Base-by-base conservation (phyloP, 108 stramenopile species). In the Pseudonitzschia pungens region DNA sequence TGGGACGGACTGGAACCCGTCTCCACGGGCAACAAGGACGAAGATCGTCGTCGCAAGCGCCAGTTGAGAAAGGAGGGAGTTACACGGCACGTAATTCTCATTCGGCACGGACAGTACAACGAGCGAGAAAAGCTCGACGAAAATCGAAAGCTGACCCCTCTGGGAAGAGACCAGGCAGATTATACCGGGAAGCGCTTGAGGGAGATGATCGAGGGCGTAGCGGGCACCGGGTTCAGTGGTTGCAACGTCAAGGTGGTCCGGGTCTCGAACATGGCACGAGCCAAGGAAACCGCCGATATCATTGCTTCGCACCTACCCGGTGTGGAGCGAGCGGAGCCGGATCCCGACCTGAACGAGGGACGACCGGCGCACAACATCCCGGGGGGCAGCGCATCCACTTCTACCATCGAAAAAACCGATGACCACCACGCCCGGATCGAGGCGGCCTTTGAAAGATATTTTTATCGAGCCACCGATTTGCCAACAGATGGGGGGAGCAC, bases 101-200 rank as follows among this genome's bases (percentile, higher is more conserved):
- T 96, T 63, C 83, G 96, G 29, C 96, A 96, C 76, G 96, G 96
- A 21, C 96, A 96, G 70, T 96, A 96, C 77, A 91, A 92, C 77
- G 96, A 96, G 71, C 78, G 85, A 14, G 76, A 75, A 50, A 80
- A 84, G 75, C 85, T 88, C 55, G 97, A 97, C 76, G 76, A 79
- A 43, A 89, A 85, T 65, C 83, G 92, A 45, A 71, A 86, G 12
- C 80, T 97, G 50, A 97, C 97, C 26, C 83, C 85, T 24, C 65
- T 97, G 59, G 97, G 97, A 18, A 64, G 92, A 40, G 74, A 87
- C 56, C 97, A 97, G 77, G 96, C 93, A 7, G 84, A 85, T 29
- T 45, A 89, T 32, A 94, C 96, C 1, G 92, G 96, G 11, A 69
- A 84, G 74, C 86, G 94, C 22, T 69, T 95, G 11, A 81, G 78